Percentiles rank a stretch among this genome's conserved stretches.
Conservation (phyloP, 2,329 filamentous ascomycete genomes). For the Neofusicoccum sp. region DNA sequence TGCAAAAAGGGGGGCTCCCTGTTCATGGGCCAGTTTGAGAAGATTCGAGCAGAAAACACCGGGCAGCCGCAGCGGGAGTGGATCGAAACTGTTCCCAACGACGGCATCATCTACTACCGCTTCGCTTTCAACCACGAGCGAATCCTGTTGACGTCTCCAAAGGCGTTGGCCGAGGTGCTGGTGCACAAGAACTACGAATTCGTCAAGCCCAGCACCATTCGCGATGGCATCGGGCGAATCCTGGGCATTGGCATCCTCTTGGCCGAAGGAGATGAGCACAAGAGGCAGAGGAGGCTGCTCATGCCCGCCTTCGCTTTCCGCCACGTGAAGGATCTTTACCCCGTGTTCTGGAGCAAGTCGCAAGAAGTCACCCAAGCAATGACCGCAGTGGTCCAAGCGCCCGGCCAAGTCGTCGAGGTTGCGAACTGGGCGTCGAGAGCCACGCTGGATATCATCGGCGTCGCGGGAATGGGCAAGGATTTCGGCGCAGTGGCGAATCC, state of each 20-base stretch:
- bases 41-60: constrained; percentile 42
- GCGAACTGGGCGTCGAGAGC: constrained; percentile 49
- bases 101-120: constrained; percentile 55
- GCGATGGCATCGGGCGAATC: constrained; percentile 58
- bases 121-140: constrained; percentile 48
- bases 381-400: constrained; percentile 26
- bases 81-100: constrained; percentile 54
- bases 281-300: constrained; percentile 54
- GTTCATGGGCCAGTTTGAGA: constrained; percentile 43
- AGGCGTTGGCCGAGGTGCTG: constrained; percentile 50
- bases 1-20: constrained; percentile 28
- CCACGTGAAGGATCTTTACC: constrained; percentile 51
- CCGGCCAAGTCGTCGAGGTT: constrained; percentile 40
- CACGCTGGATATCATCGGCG: constrained; percentile 59
- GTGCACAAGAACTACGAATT: constrained; percentile 53
- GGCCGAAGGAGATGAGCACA: constrained; percentile 89
- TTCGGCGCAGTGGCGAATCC: constrained; percentile 53
- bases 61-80: constrained; percentile 50
- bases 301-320: constrained; percentile 52
- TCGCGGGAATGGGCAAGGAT: constrained; percentile 57
- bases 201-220: constrained; percentile 46
- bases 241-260: constrained; percentile 72
- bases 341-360: constrained; percentile 50
- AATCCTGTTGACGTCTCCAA: constrained; percentile 46
- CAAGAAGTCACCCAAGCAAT: constrained; percentile 42